These are phyloP conservation scores for Atkinsonella hypoxylon DNA, from an alignment of 2,329 filamentous ascomycete species.

Conservation along the genomic window DNA sequence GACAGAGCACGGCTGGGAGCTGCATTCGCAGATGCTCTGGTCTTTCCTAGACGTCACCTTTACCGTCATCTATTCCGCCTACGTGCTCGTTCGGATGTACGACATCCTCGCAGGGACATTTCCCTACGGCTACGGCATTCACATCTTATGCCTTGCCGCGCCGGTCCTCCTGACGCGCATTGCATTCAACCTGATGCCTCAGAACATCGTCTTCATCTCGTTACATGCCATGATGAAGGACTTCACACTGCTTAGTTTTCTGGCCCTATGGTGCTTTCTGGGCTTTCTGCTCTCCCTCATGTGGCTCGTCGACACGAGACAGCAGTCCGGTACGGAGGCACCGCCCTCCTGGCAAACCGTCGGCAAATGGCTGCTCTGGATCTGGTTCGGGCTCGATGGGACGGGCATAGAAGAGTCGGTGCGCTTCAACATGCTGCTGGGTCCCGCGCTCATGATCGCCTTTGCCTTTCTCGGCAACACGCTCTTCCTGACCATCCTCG, in stretches of 20 bases:
- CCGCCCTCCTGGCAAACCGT: constrained; percentile 37
- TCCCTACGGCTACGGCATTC: constrained; percentile 43
- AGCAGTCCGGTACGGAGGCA: constrained; percentile 13
- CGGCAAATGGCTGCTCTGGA: constrained; percentile 67
- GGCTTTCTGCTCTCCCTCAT: constrained; percentile 59
- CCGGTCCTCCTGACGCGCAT: constrained; percentile 59
- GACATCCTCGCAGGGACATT: constrained; percentile 35
- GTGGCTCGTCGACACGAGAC: constrained; percentile 40
- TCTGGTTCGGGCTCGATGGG: constrained; percentile 66
- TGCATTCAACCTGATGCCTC: constrained; percentile 61
- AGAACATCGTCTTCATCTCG: constrained; percentile 65
- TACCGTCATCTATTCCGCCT: constrained; percentile 47
- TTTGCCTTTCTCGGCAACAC: constrained; percentile 68
- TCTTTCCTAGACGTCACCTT: constrained; percentile 64
- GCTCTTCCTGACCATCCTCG: constrained; percentile 61
- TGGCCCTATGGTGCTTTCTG: constrained; percentile 57
- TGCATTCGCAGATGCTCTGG: constrained; percentile 65
- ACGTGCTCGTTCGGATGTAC: constrained; percentile 47
- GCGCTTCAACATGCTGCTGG: constrained; percentile 55
- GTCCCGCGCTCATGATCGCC: constrained; percentile 56
- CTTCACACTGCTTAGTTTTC: constrained; percentile 53
- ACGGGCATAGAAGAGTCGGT: constrained; percentile 37
- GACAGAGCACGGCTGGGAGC: constrained; percentile 52
- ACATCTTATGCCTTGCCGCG: constrained; percentile 54
- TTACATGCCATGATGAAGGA: constrained; percentile 64